phyloP scores from a whole-genome alignment of 768 basidiomycete genomes.

The Filobasidium wieringae region DNA sequence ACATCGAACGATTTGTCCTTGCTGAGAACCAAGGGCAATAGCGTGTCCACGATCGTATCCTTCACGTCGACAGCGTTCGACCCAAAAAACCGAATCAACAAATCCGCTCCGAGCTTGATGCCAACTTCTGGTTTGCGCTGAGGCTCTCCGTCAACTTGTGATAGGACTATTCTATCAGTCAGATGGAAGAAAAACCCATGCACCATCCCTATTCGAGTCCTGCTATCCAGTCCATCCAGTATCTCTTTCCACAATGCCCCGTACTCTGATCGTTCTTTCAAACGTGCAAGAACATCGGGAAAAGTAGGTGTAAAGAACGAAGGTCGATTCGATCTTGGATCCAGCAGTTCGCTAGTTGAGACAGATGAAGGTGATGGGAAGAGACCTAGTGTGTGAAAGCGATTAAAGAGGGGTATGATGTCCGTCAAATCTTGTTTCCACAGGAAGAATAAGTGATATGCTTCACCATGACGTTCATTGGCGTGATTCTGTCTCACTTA shows the following conservation, averaged over 20 bases:
- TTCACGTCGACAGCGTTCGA: background rate
- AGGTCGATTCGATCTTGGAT: slow-evolving; percentile 38
- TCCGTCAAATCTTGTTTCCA: background rate
- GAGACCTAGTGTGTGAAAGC: background rate
- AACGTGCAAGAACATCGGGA: slow-evolving; percentile 36
- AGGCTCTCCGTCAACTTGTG: background rate
- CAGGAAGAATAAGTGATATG: background rate
- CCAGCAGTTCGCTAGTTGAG: slow-evolving; percentile 29
- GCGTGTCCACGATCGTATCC: background rate
- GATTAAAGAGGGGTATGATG: background rate
- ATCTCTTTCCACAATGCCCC: background rate
- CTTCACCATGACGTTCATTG: slow-evolving; percentile 3
- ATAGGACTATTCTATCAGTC: background rate
- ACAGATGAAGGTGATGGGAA: slow-evolving; percentile 37
- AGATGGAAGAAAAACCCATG: slow-evolving; percentile 5
- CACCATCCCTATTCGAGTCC: slow-evolving; percentile 4
- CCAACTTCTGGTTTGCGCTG: background rate
- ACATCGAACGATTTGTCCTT: background rate
- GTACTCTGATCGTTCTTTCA: background rate
- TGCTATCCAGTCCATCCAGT: background rate
- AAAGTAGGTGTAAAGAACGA: slow-evolving; percentile 47
- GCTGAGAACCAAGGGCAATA: background rate
- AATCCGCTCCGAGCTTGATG: slow-evolving; percentile 31
- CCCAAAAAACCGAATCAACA: background rate
- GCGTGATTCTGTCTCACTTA: slow-evolving; percentile 53